Conservation (phyloP, 257 asterid genomes). For the Coffea eugenioides region DNA sequence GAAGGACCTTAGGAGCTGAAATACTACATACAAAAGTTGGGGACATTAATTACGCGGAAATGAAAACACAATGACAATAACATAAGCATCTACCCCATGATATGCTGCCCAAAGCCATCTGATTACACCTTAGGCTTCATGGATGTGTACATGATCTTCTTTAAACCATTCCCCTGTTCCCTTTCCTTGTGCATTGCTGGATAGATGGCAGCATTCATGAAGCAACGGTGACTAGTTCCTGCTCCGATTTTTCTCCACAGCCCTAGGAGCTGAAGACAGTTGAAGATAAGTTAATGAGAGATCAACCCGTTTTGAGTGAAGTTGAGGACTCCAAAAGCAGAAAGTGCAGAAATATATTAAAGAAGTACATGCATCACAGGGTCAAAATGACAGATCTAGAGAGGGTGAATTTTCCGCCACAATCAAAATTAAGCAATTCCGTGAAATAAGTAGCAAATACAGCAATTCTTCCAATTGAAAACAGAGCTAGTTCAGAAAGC, state of each 20-base stretch:
- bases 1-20: constrained; percentile 10
- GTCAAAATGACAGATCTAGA: not conserved
- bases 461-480: not conserved
- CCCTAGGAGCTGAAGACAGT: constrained; percentile 48
- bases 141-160: constrained; percentile 10
- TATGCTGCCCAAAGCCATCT: constrained; percentile 28
- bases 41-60: constrained; percentile 19
- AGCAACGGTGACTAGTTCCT: constrained; percentile 32
- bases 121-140: constrained; percentile 5
- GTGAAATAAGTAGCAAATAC: not conserved
- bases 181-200: constrained; percentile 4
- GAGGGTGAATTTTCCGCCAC: not conserved
- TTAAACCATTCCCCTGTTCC: not conserved
- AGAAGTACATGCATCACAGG: not conserved
- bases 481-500: not conserved
- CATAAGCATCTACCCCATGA: constrained; percentile 27
- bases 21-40: constrained; percentile 17
- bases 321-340: not conserved
- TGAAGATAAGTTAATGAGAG: constrained; percentile 9
- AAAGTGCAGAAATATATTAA: not conserved
- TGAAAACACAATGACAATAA: constrained; percentile 15
- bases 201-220: constrained; percentile 32
- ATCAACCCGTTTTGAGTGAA: constrained; percentile 2
- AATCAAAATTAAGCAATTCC: not conserved
- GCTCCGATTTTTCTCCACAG: constrained; percentile 38